Evolutionary conservation across 768 basidiomycete genomes (phyloP), one percentile per base, ranked within the genome.

Genomic region (Boletus eberwhitei): DNA sequence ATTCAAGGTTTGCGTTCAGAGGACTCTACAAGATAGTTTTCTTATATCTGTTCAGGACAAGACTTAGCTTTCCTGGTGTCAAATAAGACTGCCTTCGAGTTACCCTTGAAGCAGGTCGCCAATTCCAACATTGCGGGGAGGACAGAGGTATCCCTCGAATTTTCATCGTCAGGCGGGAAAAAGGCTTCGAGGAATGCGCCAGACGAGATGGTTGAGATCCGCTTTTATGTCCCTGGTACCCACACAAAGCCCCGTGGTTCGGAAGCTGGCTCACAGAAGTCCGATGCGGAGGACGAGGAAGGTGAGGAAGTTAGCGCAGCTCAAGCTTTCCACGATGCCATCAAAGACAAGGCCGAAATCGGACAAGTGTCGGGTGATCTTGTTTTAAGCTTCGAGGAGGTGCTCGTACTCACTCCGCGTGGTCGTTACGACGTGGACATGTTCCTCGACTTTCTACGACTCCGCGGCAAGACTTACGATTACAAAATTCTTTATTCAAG

Each of bases 131-230:
- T 98, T 63, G 93, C 93, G 13, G 93, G 93, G 21, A 91, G 92
- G 57, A 95, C 93, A 11, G 97, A 99, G 70, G 97, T 99, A n/a
- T 93, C 97, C 0, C 84, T 99, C n/a, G 97, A 99, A 68, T 97
- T 98, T 67, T 74, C 79, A 21, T 75, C 80, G 0, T 62, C 73
- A 3, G 65, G 70, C 3, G 69, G 74, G 19, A 82, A 78, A 64
- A 77, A 79, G 62, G 57, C 72, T 17, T 64, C 76, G 38, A 71
- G 74, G 59, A 62, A 69, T 40, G 76, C 72, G 0, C 74, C 76
- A 0, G 96, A 98, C 61, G 95, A 98, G 69, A 84, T 98, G 77
- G 86, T 92, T 40, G 97, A 99, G 71, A 94, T 98, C 62, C 85
- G 97, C 14, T 93, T 99, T 78, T 93, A 93, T 61, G 89, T 99